Evolutionary conservation across 2,329 filamentous ascomycete genomes (phyloP).

Genomic region (Sclerotiophoma versabilis): DNA sequence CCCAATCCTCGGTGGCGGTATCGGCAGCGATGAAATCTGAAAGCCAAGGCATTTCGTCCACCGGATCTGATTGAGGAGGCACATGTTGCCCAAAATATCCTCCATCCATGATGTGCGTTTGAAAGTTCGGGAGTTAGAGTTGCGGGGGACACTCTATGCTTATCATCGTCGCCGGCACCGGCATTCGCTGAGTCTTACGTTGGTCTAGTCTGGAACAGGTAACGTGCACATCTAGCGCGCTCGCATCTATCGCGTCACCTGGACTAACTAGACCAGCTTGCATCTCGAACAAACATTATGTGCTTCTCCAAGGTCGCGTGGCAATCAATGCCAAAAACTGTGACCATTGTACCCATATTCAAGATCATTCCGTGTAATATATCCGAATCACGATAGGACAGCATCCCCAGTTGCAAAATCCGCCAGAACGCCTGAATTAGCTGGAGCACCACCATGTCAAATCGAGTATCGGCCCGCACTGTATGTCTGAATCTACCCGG

Average conservation of each 20-base stretch:
- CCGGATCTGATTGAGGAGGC: not conserved
- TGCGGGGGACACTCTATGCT: conserved; percentile 10
- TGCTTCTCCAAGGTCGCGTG: no score
- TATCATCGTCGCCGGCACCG: conserved; percentile 11
- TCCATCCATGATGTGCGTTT: conserved; percentile 5
- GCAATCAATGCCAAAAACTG: no score
- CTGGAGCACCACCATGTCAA: no score
- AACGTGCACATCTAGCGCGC: not conserved
- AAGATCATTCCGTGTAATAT: no score
- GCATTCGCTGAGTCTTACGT: conserved; percentile 10
- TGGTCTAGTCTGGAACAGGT: not conserved
- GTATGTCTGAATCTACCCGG: no score
- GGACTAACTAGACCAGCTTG: no score
- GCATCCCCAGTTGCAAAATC: no score
- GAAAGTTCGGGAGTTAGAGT: not conserved
- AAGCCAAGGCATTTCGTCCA: conserved; percentile 13
- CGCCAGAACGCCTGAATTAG: no score
- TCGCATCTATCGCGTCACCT: not conserved
- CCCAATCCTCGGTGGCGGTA: conserved; percentile 6
- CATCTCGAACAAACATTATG: no score
- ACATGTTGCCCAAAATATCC: conserved; percentile 9
- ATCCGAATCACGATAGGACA: no score
- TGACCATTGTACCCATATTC: no score
- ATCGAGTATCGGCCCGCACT: no score
- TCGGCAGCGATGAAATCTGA: conserved; percentile 13